These are phyloP conservation scores for Monosporascus sp. DNA, from an alignment of 2,329 filamentous ascomycete species.

Conservation along the genomic window DNA sequence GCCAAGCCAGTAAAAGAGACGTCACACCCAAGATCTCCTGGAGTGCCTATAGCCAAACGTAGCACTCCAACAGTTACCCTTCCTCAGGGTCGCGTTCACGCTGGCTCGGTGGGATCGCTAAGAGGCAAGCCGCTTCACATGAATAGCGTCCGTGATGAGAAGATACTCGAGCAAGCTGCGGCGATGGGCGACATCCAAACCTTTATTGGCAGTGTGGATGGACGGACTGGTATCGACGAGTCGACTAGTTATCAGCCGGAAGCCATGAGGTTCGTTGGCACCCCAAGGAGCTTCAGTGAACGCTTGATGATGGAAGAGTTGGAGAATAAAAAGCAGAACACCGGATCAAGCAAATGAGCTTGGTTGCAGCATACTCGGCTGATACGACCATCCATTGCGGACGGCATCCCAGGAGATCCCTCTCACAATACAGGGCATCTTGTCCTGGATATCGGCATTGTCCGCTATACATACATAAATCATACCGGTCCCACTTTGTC, in stretches of 20 bases:
- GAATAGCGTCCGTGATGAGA: slow-evolving; percentile 45
- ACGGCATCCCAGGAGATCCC: no score
- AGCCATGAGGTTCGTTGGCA: slow-evolving; percentile 34
- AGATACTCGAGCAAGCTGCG: slow-evolving; percentile 43
- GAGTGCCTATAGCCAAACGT: slow-evolving; percentile 34
- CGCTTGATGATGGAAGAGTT: slow-evolving; percentile 45
- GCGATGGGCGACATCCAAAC: slow-evolving; percentile 44
- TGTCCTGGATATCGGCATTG: neutral
- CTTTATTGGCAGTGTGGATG: slow-evolving; percentile 51
- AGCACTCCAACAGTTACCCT: slow-evolving; percentile 26
- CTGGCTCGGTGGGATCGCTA: slow-evolving; percentile 48
- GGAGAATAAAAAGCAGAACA: slow-evolving; percentile 21
- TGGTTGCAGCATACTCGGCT: neutral
- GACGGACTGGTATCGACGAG: slow-evolving; percentile 45
- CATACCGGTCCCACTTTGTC: neutral
- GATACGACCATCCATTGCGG: no score
- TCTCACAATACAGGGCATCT: neutral
- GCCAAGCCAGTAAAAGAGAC: slow-evolving; percentile 16
- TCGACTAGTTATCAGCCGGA: slow-evolving; percentile 39
- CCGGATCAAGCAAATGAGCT: neutral
- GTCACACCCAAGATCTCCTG: slow-evolving; percentile 39
- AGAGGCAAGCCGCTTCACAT: slow-evolving; percentile 49
- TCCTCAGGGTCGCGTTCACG: slow-evolving; percentile 29
- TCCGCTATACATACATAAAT: neutral
- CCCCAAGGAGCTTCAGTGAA: slow-evolving; percentile 44